Evolutionary conservation across 2,329 filamentous ascomycete genomes (phyloP), one percentile per base, ranked within the genome.

Genomic region (Penicillium sclerotigenum): DNA sequence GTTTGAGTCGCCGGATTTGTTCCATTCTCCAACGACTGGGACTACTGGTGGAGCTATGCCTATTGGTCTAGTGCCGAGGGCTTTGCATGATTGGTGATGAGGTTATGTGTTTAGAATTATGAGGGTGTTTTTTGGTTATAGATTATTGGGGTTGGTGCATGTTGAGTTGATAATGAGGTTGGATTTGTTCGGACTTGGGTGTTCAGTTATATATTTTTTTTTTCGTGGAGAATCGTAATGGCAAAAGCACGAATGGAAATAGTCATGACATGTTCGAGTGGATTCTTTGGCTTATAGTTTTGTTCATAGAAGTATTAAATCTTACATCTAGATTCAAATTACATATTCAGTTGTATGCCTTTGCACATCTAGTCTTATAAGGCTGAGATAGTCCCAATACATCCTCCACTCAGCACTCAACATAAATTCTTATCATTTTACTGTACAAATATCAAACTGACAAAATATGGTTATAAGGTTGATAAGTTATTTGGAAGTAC

Each of bases 21-120:
- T 66, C 48, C 58, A 46, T 13, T 46, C 43, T 49, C 59, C 58
- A 33, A 20, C 56, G 16, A 55, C 54, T 14, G 58, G 53, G 18
- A 57, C 60, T 24, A 58, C 54, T 14, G 64, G 58, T 42, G 64
- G 64, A 16, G 62, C 64, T 34, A 64, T 66, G 64, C 64, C 64
- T 18, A 49, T 66, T 10, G 49, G 57, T n/a, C 48, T 65, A 37
- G 64, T 66, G 10, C 59, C 64, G n/a, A 58, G 64, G 50, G 60
- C 60, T n/a, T 51, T 65, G 26, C 64, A 66, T 54, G 64, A 66
- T 52, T 64, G 58, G 38, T 64, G 46, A 64, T 46, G 43, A 6
- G n/a, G 24, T 38, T 22, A 9, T 38, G 45, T 16, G 26, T 34
- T 29, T 36, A 16, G 9, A 2, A 16, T 33, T 33, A 33, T 33